Evolutionary conservation across 176 grass and related monocot genomes (phyloP), one percentile per base, ranked within the genome.

Genomic region (Rhynchospora tenuis): DNA sequence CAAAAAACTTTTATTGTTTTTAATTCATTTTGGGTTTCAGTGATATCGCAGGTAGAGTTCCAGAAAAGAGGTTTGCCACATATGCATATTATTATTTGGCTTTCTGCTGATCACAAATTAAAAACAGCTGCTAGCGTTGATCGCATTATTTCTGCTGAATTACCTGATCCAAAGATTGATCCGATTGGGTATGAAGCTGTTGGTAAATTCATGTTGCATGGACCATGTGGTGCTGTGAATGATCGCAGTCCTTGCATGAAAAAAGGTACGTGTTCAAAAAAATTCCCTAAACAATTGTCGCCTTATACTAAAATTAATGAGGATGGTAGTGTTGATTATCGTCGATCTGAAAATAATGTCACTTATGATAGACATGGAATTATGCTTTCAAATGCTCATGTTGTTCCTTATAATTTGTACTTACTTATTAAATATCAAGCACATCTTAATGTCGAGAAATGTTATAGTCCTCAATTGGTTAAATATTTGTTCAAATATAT

Each of bases 401-500:
- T 83, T 8, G 67, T 89, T 6, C 55, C 54, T 0, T 60, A 81
- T 29, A 85, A 88, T 3, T 7, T 0, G n/a, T 27, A 19, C 29
- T 3, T 88, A 0, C 0, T 85, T 5, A 9, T 81, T 46, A 84
- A 84, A 29, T 88, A 48, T 24, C 44, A 78, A 57, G 60, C 80
- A 2, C 73, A 88, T 13, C 57, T 85, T 9, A 70, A 80, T 0
- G 64, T 85, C 3, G 83, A 85, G 14, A 73, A 65, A 75, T 88
- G 64, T 44, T 81, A 74, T 0, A 16, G 16, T 9, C 71, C 42
- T 12, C 64, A 63, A 2, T 70, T 63, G 0, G 69, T 88, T 51
- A 88, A 88, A 19, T 88, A 88, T 15, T 9, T 88, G 1, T 84
- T 88, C 65, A 85, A 83, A 20, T 58, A 86, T 58, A 13, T 80